Evolutionary conservation across 2,329 filamentous ascomycete genomes (phyloP).

Genomic region (Chrysosporium keratinophilum): DNA sequence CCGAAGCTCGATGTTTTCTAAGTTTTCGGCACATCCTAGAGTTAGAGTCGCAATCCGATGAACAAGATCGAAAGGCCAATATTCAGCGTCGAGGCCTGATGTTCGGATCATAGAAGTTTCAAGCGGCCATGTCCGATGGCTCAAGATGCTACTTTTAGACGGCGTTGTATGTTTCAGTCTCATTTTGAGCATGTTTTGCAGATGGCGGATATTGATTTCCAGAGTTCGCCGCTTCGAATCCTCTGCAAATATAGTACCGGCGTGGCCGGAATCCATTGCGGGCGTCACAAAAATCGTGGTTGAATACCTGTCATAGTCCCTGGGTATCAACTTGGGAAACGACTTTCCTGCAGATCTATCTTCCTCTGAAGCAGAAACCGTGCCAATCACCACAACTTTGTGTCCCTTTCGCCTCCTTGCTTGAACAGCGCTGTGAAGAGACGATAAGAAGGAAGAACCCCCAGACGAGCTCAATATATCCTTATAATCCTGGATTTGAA

Average conservation of each 20-base stretch:
- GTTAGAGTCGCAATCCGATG: constrained; percentile 49
- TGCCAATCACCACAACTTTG: constrained; percentile 69
- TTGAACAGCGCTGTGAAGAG: constrained; percentile 62
- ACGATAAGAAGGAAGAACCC: constrained; percentile 57
- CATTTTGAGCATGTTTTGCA: constrained; percentile 50
- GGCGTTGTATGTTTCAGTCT: constrained; percentile 26
- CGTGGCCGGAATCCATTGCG: constrained; percentile 30
- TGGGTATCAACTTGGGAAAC: constrained; percentile 40
- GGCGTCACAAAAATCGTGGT: constrained; percentile 48
- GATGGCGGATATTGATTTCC: constrained; percentile 54
- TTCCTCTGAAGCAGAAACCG: constrained; percentile 50
- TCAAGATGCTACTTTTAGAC: constrained; percentile 26
- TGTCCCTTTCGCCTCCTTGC: constrained; percentile 60
- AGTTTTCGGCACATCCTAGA: constrained; percentile 39
- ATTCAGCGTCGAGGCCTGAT: constrained; percentile 40
- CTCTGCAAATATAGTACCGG: constrained; percentile 36
- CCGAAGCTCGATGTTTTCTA: constrained; percentile 33
- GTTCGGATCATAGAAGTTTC: constrained; percentile 22
- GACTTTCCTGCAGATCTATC: constrained; percentile 38
- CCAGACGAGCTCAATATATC: constrained; percentile 62
- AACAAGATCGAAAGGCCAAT: constrained; percentile 51
- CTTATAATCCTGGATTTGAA: constrained; percentile 71
- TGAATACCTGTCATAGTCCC: constrained; percentile 38
- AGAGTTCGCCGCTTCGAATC: constrained; percentile 41
- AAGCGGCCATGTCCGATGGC: constrained; percentile 25